Evolutionary conservation across 495 filamentous ascomycete species (phyloP).

Genomic region (Aspergillus sclerotiicarbonarius): DNA sequence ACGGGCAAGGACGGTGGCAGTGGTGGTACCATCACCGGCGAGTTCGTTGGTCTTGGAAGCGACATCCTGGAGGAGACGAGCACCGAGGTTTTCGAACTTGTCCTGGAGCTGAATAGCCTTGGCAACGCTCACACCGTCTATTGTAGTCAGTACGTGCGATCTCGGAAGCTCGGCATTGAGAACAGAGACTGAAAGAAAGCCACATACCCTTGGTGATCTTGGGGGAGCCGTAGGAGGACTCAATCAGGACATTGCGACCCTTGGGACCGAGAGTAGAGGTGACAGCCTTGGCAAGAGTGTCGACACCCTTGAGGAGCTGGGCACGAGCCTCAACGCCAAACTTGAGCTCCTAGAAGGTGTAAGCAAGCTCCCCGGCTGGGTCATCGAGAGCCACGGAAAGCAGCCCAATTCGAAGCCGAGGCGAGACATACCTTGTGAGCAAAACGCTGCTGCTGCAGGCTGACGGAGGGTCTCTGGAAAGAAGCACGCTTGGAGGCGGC

Average conservation of each 20-base stretch:
- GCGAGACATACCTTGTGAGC: conserved; percentile 78
- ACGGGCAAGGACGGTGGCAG: conserved; percentile 92
- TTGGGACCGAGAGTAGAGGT: conserved; percentile 96
- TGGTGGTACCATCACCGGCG: conserved; percentile 97
- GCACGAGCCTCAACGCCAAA: conserved; percentile 95
- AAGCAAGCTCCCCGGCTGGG: conserved; percentile 20
- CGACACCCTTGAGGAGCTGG: conserved; percentile 86
- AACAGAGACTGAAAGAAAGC: neutral
- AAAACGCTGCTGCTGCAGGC: conserved; percentile 82
- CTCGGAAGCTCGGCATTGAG: conserved; percentile 6
- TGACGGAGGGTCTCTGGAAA: conserved; percentile 52
- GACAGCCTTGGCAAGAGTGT: conserved; percentile 94
- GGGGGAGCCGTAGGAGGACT: conserved; percentile 94
- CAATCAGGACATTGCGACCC: conserved; percentile 96
- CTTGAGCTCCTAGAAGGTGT: conserved; percentile 76
- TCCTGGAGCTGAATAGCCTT: conserved; percentile 91
- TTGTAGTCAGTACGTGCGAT: conserved; percentile 28
- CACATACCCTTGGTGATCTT: conserved; percentile 97
- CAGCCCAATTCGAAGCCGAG: neutral
- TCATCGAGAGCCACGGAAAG: conserved; percentile 24
- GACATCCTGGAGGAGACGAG: conserved; percentile 93
- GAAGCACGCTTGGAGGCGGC: conserved; percentile 57
- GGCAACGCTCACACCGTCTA: conserved; percentile 94
- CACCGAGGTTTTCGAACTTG: conserved; percentile 99
- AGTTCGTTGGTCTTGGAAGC: conserved; percentile 99